Percentiles rank a stretch among this genome's conserved stretches.
phyloP scores from a whole-genome alignment of 495 filamentous ascomycete genomes.

The Podospora appendiculata region DNA sequence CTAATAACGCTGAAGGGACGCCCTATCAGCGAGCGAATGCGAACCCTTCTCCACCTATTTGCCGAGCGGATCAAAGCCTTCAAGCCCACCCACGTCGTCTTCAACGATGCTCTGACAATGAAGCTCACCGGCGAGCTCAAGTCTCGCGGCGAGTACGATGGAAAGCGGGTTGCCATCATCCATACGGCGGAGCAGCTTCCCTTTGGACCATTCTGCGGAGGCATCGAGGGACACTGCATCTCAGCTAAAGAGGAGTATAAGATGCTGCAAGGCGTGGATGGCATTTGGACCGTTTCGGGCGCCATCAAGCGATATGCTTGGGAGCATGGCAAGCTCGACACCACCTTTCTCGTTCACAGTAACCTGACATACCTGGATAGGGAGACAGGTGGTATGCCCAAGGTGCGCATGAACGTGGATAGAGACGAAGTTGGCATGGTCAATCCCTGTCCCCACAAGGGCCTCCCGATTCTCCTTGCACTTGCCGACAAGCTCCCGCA shows the following conservation, averaged over 20 bases:
- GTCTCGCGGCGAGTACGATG: slow-evolving; percentile 1
- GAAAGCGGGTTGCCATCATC: slow-evolving; percentile 19
- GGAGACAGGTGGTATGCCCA: slow-evolving; percentile 10
- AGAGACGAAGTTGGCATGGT: slow-evolving; percentile 24
- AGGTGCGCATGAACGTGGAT: slow-evolving; percentile 18
- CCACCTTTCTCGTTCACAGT: slow-evolving; percentile 18
- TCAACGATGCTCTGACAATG: slow-evolving; percentile 26
- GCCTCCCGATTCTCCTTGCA: slow-evolving; percentile 16
- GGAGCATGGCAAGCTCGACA: slow-evolving; percentile 15
- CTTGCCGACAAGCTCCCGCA: slow-evolving; percentile 18
- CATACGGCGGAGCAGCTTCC: slow-evolving; percentile 26
- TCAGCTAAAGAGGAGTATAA: slow-evolving; percentile 12
- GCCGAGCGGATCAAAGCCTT: slow-evolving; percentile 8
- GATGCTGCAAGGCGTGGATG: slow-evolving; percentile 18
- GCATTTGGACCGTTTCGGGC: slow-evolving; percentile 22
- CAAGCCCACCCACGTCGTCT: slow-evolving; percentile 23
- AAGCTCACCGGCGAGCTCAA: slow-evolving; percentile 13
- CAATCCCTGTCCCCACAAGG: slow-evolving; percentile 26
- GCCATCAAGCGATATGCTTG: slow-evolving; percentile 19
- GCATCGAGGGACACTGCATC: slow-evolving; percentile 19
- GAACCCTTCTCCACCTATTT: slow-evolving; percentile 10
- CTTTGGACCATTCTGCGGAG: slow-evolving; percentile 19
- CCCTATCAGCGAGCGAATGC: slow-evolving; percentile 5
- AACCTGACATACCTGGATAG: slow-evolving; percentile 17
- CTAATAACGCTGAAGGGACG: slow-evolving; percentile 2